Conservation (phyloP, 2,329 filamentous ascomycete species). For the Xylaria polymorpha region DNA sequence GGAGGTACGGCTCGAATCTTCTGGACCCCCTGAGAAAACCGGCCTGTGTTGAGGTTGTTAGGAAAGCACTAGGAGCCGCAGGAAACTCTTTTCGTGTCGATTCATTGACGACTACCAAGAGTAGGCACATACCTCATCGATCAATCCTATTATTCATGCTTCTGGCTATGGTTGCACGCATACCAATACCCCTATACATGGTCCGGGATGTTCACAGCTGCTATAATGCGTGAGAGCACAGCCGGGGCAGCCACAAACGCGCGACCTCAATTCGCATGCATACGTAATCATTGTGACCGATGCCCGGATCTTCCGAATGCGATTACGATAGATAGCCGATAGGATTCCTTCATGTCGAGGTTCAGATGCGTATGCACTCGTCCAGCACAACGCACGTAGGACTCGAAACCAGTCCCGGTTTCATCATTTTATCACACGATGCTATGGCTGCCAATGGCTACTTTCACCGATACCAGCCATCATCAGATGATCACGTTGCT, state of each 20-base stretch:
- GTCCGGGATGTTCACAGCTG: not conserved
- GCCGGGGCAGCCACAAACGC: not conserved
- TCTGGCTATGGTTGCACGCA: not conserved
- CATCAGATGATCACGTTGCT: conserved; percentile 53
- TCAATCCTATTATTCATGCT: not conserved
- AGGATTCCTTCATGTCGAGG: not conserved
- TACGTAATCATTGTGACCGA: not conserved
- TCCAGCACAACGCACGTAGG: not conserved
- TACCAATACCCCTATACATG: not conserved
- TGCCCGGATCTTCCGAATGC: not conserved
- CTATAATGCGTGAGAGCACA: not conserved
- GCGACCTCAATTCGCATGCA: not conserved
- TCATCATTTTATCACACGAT: not conserved
- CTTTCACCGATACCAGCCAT: conserved; percentile 63
- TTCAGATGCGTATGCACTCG: conserved; percentile 1
- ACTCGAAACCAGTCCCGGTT: not conserved
- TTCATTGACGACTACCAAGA: not conserved
- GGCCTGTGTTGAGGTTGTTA: not conserved
- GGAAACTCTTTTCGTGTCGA: not conserved
- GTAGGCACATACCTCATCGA: not conserved
- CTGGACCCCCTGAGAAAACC: not conserved
- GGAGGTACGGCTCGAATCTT: not conserved
- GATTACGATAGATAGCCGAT: not conserved
- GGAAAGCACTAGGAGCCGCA: too few relatives aligned
- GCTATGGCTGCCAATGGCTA: conserved; percentile 41